Percentiles rank a stretch among this genome's conserved stretches.
Conservation (phyloP, 2,329 filamentous ascomycete genomes). For the Cercospora beticola region DNA sequence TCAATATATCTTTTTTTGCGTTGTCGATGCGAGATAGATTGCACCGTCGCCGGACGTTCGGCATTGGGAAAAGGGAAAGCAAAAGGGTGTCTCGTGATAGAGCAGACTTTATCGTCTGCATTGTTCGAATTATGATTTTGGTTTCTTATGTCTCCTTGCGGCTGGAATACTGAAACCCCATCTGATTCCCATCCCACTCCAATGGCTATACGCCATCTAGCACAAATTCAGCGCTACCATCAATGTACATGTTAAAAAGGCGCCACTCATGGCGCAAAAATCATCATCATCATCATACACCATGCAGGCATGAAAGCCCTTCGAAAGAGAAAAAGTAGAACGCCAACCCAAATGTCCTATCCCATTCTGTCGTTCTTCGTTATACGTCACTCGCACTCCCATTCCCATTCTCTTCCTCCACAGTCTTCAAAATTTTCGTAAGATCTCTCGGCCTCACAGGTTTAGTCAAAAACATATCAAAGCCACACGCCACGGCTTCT, state of each 20-base stretch:
- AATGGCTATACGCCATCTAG: background rate
- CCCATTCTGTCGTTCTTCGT: constrained; percentile 8
- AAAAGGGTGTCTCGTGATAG: background rate
- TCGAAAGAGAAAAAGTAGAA: background rate
- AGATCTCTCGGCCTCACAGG: constrained; percentile 9
- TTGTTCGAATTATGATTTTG: background rate
- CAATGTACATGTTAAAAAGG: background rate
- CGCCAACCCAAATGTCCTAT: background rate
- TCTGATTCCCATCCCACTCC: background rate
- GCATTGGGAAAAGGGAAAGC: background rate
- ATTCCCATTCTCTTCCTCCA: background rate
- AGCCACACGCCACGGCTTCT: constrained; percentile 24
- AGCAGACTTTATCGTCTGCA: background rate
- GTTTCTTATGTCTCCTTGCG: background rate
- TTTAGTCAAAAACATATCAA: constrained; percentile 29
- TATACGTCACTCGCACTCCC: background rate
- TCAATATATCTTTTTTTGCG: background rate
- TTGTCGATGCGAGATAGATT: background rate
- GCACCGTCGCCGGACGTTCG: background rate
- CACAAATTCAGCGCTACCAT: background rate
- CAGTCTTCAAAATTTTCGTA: constrained; percentile 1
- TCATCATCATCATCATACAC: background rate
- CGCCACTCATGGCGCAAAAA: background rate
- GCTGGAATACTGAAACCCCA: background rate
- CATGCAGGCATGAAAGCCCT: background rate